A percentile compares a stretch with the other conserved stretches of the same genome.
Conservation (phyloP, 1,139 yeast genomes). For the Kodamaea suecica region DNA sequence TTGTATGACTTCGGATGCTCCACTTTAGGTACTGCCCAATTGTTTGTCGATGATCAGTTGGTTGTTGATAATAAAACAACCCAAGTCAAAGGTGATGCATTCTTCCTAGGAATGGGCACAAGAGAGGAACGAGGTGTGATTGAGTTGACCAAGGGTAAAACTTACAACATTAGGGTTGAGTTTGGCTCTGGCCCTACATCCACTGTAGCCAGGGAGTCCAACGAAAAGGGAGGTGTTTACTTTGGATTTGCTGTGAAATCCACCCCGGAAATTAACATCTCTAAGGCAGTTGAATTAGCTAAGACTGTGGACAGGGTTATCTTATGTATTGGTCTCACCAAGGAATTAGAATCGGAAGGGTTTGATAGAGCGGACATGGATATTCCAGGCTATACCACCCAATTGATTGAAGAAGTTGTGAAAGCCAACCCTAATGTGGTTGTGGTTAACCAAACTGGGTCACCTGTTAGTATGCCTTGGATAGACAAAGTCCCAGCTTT, state of each 20-base stretch:
- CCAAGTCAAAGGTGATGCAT: constrained; percentile 48
- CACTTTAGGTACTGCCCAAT: constrained; percentile 51
- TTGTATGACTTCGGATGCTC: constrained; percentile 51
- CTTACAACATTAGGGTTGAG: constrained; percentile 44
- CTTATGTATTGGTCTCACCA: constrained; percentile 42
- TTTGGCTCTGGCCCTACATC: constrained; percentile 53
- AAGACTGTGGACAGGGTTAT: constrained; percentile 43
- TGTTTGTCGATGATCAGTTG: constrained; percentile 51
- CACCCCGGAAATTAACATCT: constrained; percentile 30
- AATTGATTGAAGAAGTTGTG: constrained; percentile 43
- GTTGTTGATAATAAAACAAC: constrained; percentile 56
- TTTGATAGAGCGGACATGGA: constrained; percentile 14
- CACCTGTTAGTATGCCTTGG: constrained; percentile 65
- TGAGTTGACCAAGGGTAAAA: constrained; percentile 37
- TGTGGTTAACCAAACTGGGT: constrained; percentile 58
- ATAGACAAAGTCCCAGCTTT: constrained; percentile 42
- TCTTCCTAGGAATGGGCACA: constrained; percentile 49
- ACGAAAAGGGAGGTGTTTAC: constrained; percentile 33
- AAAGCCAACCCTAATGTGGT: constrained; percentile 51
- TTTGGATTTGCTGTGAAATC: constrained; percentile 25
- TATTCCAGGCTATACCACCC: constrained; percentile 42
- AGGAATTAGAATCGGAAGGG: constrained; percentile 43
- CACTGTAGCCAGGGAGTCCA: constrained; percentile 17
- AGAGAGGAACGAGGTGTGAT: constrained; percentile 42
- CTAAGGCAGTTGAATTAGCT: constrained; percentile 43